Evolutionary conservation across 2,329 filamentous ascomycete genomes (phyloP).

Genomic region (Plectosphaerella sp.): DNA sequence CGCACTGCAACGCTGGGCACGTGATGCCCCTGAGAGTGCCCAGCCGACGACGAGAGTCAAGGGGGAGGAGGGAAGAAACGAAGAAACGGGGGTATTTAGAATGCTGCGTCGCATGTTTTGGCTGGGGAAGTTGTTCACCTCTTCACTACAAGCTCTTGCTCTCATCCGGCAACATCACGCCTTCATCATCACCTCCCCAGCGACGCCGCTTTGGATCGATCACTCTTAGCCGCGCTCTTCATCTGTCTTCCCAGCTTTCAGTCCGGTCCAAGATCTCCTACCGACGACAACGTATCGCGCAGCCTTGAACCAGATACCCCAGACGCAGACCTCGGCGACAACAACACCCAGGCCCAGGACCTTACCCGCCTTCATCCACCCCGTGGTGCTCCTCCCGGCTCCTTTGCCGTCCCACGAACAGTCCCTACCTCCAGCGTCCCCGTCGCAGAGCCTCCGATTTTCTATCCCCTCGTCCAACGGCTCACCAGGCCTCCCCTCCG

Average conservation of each 20-base stretch:
- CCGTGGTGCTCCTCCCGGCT: neutral
- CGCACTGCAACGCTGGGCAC: conserved; percentile 3
- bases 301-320: neutral
- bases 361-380: neutral
- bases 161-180: too few species aligned
- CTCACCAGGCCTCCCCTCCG: neutral
- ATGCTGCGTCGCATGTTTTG: neutral
- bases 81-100: neutral
- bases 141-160: neutral
- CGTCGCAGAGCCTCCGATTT: conserved; percentile 3
- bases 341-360: conserved; percentile 1
- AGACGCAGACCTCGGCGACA: conserved; percentile 2
- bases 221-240: conserved; percentile 11
- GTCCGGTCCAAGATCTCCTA: conserved; percentile 6
- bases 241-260: conserved; percentile 16
- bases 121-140: neutral
- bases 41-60: neutral
- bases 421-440: conserved; percentile 2
- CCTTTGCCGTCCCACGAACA: conserved; percentile 1
- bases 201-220: conserved; percentile 10
- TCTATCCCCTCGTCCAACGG: conserved; percentile 3
- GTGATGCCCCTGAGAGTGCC: neutral
- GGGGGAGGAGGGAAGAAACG: neutral
- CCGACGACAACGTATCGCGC: neutral
- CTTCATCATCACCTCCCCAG: neutral